phyloP scores from a whole-genome alignment of 257 asterid species.

The Solanum chmielewskii region DNA sequence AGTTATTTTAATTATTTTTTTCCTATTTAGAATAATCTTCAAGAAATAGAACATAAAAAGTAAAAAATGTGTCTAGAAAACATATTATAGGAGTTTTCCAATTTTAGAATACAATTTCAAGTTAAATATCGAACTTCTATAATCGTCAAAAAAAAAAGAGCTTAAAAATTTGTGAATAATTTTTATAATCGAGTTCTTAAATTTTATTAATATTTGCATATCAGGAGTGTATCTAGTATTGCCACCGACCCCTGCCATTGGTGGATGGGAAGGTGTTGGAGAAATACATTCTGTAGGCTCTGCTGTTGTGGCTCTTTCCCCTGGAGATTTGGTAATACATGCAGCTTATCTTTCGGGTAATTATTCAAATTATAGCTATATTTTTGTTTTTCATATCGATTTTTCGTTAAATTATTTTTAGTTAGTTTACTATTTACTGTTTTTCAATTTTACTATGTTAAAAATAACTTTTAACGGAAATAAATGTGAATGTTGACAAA shows the following conservation, averaged over 20 bases:
- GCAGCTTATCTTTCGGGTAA: slow-evolving; percentile 79
- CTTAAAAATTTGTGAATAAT: neutral
- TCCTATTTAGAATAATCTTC: no score
- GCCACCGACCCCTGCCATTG: slow-evolving; percentile 75
- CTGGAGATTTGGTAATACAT: slow-evolving; percentile 87
- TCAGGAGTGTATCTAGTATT: slow-evolving; percentile 85
- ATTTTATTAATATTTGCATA: neutral
- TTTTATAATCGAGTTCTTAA: neutral
- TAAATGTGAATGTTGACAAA: no score
- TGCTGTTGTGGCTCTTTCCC: slow-evolving; percentile 44
- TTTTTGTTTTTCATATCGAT: accelerated
- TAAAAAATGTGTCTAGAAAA: no score
- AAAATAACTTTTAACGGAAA: no score
- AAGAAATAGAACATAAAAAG: no score
- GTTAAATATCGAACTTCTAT: no score
- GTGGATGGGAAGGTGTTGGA: slow-evolving; percentile 96
- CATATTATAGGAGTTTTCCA: no score
- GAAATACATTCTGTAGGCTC: slow-evolving; percentile 68
- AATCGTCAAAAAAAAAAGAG: no score
- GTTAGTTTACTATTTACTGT: no score
- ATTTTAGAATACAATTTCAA: no score
- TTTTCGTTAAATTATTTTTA: accelerated
- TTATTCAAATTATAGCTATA: neutral
- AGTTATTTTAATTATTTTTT: no score
- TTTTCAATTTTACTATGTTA: accelerated